phyloP scores from a whole-genome alignment of 441 rosid genomes.

The Francoa sonchifolia region DNA sequence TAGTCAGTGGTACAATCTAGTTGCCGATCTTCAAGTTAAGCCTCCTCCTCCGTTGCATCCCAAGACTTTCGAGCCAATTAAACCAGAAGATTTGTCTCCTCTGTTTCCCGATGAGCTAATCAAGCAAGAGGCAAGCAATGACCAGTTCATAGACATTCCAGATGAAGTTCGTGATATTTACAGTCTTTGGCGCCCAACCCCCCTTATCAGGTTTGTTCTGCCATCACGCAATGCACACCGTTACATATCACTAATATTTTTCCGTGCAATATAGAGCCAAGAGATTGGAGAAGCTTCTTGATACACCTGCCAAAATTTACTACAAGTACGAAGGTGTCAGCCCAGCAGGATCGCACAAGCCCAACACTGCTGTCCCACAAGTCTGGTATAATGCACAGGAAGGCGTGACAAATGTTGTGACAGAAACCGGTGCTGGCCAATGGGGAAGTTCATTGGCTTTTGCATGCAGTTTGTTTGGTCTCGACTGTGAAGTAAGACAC shows the following conservation, averaged over 20 bases:
- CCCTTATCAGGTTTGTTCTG: constrained; percentile 54
- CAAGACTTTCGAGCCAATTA: constrained; percentile 52
- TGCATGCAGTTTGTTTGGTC: constrained; percentile 73
- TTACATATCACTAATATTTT: no score
- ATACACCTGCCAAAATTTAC: constrained; percentile 83
- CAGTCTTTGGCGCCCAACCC: constrained; percentile 90
- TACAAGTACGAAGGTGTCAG: constrained; percentile 89
- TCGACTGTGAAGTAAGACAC: constrained; percentile 56
- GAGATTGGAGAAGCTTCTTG: constrained; percentile 81
- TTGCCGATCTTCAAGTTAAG: constrained; percentile 61
- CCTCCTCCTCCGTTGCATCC: constrained; percentile 86
- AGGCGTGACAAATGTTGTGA: constrained; percentile 67
- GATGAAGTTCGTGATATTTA: constrained; percentile 73
- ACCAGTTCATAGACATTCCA: constrained; percentile 73
- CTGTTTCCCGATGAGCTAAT: constrained; percentile 71
- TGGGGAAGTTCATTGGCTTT: constrained; percentile 93
- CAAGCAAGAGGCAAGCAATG: constrained; percentile 59
- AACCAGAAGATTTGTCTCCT: constrained; percentile 68
- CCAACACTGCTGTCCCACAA: constrained; percentile 82
- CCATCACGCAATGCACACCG: neutral
- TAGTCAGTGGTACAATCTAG: constrained; percentile 68
- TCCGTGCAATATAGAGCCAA: constrained; percentile 41
- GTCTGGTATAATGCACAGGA: constrained; percentile 65
- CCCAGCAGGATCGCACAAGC: constrained; percentile 95
- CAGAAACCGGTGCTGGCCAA: constrained; percentile 97